phyloP scores from a whole-genome alignment of 768 basidiomycete species.

The Infundibulicybe gibba region DNA sequence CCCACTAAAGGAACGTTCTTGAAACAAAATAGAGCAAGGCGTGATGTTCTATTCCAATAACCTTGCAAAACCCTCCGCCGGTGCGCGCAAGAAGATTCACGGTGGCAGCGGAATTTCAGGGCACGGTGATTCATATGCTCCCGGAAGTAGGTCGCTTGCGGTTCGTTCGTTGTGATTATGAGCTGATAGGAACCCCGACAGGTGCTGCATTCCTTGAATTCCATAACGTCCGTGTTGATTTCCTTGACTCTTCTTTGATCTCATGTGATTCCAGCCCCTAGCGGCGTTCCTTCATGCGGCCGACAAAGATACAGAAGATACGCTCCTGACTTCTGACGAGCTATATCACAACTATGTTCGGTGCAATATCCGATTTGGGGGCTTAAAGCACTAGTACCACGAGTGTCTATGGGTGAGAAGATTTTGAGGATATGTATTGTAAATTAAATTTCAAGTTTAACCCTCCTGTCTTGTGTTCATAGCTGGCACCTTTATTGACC shows the following conservation, averaged over 20 bases:
- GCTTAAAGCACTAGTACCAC: background rate
- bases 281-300: slow-evolving; percentile 62
- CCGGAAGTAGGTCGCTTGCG: slow-evolving; percentile 41
- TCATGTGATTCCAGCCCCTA: slow-evolving; percentile 38
- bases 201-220: slow-evolving; percentile 69
- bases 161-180: background rate
- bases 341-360: slow-evolving; percentile 72
- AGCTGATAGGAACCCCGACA: slow-evolving; percentile 14
- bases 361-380: slow-evolving; percentile 43
- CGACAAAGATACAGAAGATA: slow-evolving; percentile 56
- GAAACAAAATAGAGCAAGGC: slow-evolving; percentile 50
- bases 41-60: slow-evolving; percentile 75
- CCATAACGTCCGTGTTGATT: slow-evolving; percentile 42
- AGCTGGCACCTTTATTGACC: background rate
- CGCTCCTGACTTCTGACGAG: slow-evolving; percentile 65
- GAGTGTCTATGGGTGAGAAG: background rate
- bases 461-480: too few relatives aligned
- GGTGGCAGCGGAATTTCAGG: slow-evolving; percentile 62
- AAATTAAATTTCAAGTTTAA: too few relatives aligned
- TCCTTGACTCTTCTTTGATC: slow-evolving; percentile 4
- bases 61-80: slow-evolving; percentile 39
- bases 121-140: slow-evolving; percentile 54
- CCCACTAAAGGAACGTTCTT: background rate
- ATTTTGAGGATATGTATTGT: too few relatives aligned
- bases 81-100: slow-evolving; percentile 69